Conservation (phyloP, 1,284 basidiomycete genomes). For the Agroathelia rolfsii region DNA sequence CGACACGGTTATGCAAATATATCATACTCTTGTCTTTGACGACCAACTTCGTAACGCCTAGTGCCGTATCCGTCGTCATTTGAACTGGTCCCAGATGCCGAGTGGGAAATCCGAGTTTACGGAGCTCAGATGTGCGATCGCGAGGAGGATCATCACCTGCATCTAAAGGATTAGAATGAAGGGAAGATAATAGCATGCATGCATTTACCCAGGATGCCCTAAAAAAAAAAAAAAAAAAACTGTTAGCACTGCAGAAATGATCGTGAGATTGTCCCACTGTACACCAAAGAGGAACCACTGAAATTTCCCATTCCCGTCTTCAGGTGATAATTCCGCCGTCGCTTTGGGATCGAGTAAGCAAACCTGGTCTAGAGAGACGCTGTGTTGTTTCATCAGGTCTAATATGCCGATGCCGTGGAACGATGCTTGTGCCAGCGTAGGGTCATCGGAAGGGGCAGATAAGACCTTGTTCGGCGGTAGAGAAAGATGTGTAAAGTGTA, state of each 20-base stretch:
- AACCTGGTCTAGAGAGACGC: conserved; percentile 48
- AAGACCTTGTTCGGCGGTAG: conserved; percentile 32
- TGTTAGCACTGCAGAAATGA: too few relatives aligned
- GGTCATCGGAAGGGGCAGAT: conserved; percentile 12
- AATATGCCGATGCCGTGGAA: conserved; percentile 54
- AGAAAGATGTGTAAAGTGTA: conserved; percentile 84
- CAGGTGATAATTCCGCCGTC: conserved; percentile 52
- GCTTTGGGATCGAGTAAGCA: conserved; percentile 89
- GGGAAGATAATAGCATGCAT: conserved; percentile 1
- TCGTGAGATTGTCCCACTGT: too few relatives aligned
- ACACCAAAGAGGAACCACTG: conserved; percentile 84
- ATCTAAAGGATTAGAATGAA: conserved; percentile 1
- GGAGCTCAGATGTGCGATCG: conserved; percentile 81
- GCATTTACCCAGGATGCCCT: conserved; percentile 66
- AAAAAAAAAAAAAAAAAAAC: conserved; percentile 3
- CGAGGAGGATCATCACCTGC: conserved; percentile 90
- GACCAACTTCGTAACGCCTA: conserved; percentile 86
- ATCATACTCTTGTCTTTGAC: conserved; percentile 65
- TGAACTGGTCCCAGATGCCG: conserved; percentile 80
- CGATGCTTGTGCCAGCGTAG: conserved; percentile 35
- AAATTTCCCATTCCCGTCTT: conserved; percentile 67
- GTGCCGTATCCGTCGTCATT: conserved; percentile 98
- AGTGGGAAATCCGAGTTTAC: conserved; percentile 77
- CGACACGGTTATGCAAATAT: conserved; percentile 7
- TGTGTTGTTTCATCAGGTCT: conserved; percentile 47